These are phyloP conservation scores for Penicillium roqueforti DNA, from an alignment of 495 filamentous ascomycete species.

Conservation along the genomic window DNA sequence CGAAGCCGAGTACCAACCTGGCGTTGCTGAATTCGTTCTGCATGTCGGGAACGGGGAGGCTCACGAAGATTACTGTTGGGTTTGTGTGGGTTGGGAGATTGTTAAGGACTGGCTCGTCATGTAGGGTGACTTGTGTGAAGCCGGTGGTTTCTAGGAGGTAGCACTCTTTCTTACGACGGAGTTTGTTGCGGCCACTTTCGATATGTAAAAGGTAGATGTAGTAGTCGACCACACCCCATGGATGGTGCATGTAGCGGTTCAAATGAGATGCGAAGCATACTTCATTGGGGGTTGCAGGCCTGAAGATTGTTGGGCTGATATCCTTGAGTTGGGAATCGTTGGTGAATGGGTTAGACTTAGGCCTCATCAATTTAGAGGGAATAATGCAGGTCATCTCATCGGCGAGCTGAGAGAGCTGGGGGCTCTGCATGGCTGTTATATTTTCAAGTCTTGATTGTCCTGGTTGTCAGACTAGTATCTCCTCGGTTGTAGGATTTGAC, in stretches of 20 bases:
- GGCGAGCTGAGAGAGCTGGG: background rate
- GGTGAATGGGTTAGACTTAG: background rate
- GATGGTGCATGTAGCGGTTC: slow-evolving; percentile 13
- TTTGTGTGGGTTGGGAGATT: slow-evolving; percentile 8
- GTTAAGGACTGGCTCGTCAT: slow-evolving; percentile 16
- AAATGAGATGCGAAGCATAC: background rate
- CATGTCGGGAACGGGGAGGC: slow-evolving; percentile 26
- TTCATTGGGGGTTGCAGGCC: background rate
- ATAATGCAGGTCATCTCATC: background rate
- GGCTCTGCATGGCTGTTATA: slow-evolving; percentile 2
- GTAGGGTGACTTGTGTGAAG: slow-evolving; percentile 22
- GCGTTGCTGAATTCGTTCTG: slow-evolving; percentile 7
- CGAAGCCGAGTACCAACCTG: slow-evolving; percentile 33
- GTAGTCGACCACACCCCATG: slow-evolving; percentile 36
- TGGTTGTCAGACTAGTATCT: background rate
- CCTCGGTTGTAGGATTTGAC: background rate
- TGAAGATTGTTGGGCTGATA: background rate
- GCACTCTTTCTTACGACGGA: slow-evolving; percentile 16
- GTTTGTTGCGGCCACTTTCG: slow-evolving; percentile 17
- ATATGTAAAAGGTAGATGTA: slow-evolving; percentile 29
- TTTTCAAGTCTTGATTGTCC: background rate
- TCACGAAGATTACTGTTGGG: slow-evolving; percentile 24
- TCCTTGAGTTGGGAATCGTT: background rate
- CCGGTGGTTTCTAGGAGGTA: slow-evolving; percentile 25
- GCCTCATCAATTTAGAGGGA: too few species aligned